Conservation (phyloP, 2,329 filamentous ascomycete genomes). For the Harringtonia aguacate region DNA sequence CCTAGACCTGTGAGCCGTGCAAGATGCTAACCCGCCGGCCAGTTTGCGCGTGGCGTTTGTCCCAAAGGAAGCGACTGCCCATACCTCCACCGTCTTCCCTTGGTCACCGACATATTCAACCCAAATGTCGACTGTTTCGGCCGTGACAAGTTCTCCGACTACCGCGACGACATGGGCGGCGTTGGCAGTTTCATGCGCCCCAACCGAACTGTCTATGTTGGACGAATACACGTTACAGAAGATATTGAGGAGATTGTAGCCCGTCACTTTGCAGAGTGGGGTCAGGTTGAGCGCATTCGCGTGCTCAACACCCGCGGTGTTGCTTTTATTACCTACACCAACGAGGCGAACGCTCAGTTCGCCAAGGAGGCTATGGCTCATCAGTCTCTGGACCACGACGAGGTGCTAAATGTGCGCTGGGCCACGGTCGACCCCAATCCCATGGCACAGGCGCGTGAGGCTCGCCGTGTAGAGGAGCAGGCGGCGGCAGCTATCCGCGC, state of each 20-base stretch:
- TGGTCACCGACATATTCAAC: slow-evolving; percentile 80
- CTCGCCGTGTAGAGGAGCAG: slow-evolving; percentile 81
- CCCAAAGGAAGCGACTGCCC: slow-evolving; percentile 88
- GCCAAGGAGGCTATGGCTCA: slow-evolving; percentile 95
- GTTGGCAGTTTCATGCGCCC: slow-evolving; percentile 89
- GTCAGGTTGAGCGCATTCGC: slow-evolving; percentile 76
- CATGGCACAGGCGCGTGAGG: slow-evolving; percentile 86
- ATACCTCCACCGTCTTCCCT: slow-evolving; percentile 82
- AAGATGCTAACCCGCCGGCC: slow-evolving; percentile 24
- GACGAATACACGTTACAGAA: slow-evolving; percentile 87
- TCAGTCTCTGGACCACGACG: slow-evolving; percentile 80
- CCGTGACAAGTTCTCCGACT: slow-evolving; percentile 84
- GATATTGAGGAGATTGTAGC: slow-evolving; percentile 96
- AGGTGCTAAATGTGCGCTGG: slow-evolving; percentile 94
- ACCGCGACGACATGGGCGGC: slow-evolving; percentile 95
- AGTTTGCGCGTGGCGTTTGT: slow-evolving; percentile 56
- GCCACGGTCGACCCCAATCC: slow-evolving; percentile 95
- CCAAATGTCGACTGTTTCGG: slow-evolving; percentile 94
- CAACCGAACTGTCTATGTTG: slow-evolving; percentile 89
- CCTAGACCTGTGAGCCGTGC: not conserved
- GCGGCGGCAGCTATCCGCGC: slow-evolving; percentile 86
- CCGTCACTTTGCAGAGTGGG: slow-evolving; percentile 94
- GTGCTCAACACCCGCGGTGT: slow-evolving; percentile 85
- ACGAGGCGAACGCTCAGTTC: slow-evolving; percentile 83
- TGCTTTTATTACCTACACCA: slow-evolving; percentile 88